Evolutionary conservation across 2,329 filamentous ascomycete genomes (phyloP).

Genomic region (Claviceps humidiphila): DNA sequence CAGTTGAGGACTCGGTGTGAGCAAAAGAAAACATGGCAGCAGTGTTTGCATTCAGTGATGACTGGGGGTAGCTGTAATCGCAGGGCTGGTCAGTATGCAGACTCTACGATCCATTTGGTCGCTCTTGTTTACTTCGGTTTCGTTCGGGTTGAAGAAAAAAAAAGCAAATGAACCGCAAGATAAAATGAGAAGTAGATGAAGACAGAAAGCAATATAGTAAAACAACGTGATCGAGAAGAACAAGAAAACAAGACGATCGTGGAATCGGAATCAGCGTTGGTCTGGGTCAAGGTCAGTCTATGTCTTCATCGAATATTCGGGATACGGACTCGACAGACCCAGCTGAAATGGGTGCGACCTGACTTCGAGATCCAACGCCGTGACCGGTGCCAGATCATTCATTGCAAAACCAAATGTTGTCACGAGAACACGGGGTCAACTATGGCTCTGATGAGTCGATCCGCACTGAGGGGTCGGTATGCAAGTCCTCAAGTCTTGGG

Average conservation of each 20-base stretch:
- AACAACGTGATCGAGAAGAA: constrained; percentile 5
- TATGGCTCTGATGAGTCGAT: not conserved
- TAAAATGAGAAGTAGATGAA: constrained; percentile 8
- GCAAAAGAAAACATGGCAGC: constrained; percentile 43
- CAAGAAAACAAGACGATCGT: constrained; percentile 14
- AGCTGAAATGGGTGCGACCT: constrained; percentile 5
- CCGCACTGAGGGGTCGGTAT: not conserved
- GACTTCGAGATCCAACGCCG: not conserved
- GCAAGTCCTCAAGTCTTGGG: not conserved
- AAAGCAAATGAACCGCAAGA: not conserved
- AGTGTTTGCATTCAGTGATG: constrained; percentile 34
- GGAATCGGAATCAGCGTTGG: constrained; percentile 43
- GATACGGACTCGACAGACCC: constrained; percentile 15
- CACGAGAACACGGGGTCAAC: not conserved
- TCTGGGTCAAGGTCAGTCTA: constrained; percentile 23
- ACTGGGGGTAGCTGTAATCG: constrained; percentile 43
- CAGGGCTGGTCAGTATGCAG: constrained; percentile 44
- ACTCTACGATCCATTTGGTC: constrained; percentile 21
- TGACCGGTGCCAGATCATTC: not conserved
- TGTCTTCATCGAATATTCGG: constrained; percentile 3
- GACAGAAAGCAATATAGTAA: not conserved
- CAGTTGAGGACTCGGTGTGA: constrained; percentile 45
- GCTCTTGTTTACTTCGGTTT: not conserved
- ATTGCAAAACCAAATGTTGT: not conserved
- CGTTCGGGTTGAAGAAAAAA: constrained; percentile 11